These are phyloP conservation scores for Ophiostoma montium DNA, from an alignment of 2,329 filamentous ascomycete species.

Conservation along the genomic window DNA sequence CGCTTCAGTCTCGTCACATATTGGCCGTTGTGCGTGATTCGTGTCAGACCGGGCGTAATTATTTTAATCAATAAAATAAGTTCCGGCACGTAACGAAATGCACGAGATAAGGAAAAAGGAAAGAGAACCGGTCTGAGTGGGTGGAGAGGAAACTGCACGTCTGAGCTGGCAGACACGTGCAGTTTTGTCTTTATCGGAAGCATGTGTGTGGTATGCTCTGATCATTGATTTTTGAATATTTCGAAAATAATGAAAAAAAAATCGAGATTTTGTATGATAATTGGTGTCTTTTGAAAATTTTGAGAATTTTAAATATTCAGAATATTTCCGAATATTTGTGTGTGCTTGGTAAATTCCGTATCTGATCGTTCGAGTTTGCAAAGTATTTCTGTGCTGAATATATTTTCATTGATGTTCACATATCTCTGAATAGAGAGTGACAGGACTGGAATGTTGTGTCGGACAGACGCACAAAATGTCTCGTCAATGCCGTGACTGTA, in stretches of 20 bases:
- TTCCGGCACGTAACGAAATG: neutral
- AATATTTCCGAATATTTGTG: neutral
- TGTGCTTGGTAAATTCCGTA: no score
- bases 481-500: constrained; percentile 5
- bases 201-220: neutral
- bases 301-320: neutral
- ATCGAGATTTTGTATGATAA: no score
- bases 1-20: neutral
- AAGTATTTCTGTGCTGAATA: no score
- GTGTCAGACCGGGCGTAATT: neutral
- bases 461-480: neutral
- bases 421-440: no score
- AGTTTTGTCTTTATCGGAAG: neutral
- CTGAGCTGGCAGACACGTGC: constrained; percentile 2
- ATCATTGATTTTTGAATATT: neutral
- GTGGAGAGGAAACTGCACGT: neutral
- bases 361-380: neutral
- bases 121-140: neutral
- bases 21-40: neutral
- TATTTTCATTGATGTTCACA: no score
- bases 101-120: neutral
- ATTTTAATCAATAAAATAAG: neutral
- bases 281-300: no score
- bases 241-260: no score
- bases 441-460: no score